Percentiles rank a stretch among this genome's conserved stretches.
Evolutionary conservation across 148 eudicot species (phyloP).

Genomic region (Fagopyrum homotropicum): DNA sequence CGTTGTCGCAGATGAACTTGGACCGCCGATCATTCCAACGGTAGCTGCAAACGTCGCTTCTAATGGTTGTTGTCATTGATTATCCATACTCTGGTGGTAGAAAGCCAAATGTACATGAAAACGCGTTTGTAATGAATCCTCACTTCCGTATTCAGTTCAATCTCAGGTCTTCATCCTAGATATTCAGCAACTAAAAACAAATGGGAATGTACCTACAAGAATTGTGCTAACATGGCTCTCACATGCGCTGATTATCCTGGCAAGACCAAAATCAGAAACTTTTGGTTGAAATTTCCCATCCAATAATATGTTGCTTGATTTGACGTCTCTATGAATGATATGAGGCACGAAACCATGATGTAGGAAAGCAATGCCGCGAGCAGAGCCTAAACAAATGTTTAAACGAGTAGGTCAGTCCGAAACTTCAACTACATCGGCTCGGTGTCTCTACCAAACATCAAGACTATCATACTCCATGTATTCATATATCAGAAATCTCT

Average conservation of each 20-base stretch:
- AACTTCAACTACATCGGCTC: slow-evolving; percentile 63
- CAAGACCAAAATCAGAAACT: slow-evolving; percentile 88
- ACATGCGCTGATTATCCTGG: slow-evolving; percentile 85
- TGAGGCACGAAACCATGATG: slow-evolving; percentile 95
- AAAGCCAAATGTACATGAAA: slow-evolving; percentile 74
- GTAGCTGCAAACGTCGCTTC: slow-evolving; percentile 75
- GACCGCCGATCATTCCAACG: slow-evolving; percentile 25
- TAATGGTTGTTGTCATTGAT: slow-evolving; percentile 71
- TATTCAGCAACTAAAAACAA: too few species aligned
- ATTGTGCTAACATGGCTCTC: slow-evolving; percentile 90
- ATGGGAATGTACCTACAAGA: slow-evolving; percentile 60
- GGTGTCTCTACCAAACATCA: slow-evolving; percentile 77
- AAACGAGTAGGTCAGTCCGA: slow-evolving; percentile 89
- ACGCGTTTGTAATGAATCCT: too few species aligned
- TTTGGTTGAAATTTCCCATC: slow-evolving; percentile 66
- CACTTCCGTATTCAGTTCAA: too few species aligned
- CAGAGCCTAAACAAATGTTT: slow-evolving; percentile 81
- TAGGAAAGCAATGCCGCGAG: slow-evolving; percentile 81
- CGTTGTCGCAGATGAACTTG: slow-evolving; percentile 20
- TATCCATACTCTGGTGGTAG: slow-evolving; percentile 94
- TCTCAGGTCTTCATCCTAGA: too few species aligned
- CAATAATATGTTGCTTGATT: slow-evolving; percentile 81
- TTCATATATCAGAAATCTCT: slow-evolving; percentile 77
- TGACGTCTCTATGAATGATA: slow-evolving; percentile 85
- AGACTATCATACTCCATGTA: slow-evolving; percentile 96